Percentiles rank a stretch among this genome's conserved stretches.
Evolutionary conservation across 1,284 basidiomycete genomes (phyloP).

Genomic region (Boletellus sp.): DNA sequence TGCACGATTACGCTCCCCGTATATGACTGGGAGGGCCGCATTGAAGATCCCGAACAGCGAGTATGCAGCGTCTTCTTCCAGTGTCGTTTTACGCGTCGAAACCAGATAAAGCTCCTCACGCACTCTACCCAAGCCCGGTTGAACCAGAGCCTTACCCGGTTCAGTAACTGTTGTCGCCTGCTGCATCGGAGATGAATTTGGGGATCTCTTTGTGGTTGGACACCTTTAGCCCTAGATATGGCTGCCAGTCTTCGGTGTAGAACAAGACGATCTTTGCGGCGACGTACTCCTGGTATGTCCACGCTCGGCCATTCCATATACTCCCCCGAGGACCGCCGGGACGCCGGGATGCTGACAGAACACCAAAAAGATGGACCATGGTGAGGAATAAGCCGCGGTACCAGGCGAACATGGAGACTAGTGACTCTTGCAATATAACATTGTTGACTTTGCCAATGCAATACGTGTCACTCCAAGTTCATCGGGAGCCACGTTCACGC

Average conservation of each 20-base stretch:
- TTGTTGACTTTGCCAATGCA: not conserved
- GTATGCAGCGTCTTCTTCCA: not conserved
- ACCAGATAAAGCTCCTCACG: slow-evolving; percentile 8
- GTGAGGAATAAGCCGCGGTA: not conserved
- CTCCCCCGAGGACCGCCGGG: slow-evolving; percentile 1
- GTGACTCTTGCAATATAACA: not conserved
- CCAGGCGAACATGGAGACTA: not conserved
- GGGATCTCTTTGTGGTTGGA: slow-evolving; percentile 4
- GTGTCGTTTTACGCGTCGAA: slow-evolving; percentile 2
- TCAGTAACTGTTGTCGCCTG: too few species aligned
- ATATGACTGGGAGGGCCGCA: not conserved
- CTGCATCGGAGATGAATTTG: not conserved
- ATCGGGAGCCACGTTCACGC: not conserved
- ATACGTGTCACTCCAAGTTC: not conserved
- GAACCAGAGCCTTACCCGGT: too few species aligned
- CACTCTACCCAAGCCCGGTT: slow-evolving; percentile 5
- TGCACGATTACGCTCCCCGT: slow-evolving; percentile 3
- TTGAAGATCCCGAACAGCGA: not conserved
- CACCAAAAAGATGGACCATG: slow-evolving; percentile 2
- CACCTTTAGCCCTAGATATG: slow-evolving; percentile 1
- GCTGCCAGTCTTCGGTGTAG: slow-evolving; percentile 3
- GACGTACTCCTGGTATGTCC: slow-evolving; percentile 13
- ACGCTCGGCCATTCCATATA: slow-evolving; percentile 13
- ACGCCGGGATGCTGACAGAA: not conserved
- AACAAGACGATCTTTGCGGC: not conserved